Evolutionary conservation across 2,329 filamentous ascomycete genomes (phyloP).

Genomic region (Akanthomyces muscarius): DNA sequence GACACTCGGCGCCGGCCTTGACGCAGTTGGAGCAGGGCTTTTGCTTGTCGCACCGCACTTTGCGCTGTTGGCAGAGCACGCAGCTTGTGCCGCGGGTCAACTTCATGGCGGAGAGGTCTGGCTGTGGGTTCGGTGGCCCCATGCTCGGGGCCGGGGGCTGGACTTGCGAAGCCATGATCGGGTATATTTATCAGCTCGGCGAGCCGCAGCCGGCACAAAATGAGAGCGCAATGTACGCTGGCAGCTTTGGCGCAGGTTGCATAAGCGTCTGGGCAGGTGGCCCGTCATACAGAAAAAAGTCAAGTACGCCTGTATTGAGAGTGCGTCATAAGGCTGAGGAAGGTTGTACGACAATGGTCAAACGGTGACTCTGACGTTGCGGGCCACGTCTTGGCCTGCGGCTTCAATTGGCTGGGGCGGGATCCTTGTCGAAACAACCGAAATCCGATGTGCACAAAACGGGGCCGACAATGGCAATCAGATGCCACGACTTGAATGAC

Average conservation of each 20-base stretch:
- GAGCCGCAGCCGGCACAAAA: background rate
- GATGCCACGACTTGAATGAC: background rate
- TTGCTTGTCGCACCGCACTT: conserved; percentile 69
- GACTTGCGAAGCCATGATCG: conserved; percentile 12
- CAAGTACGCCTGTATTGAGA: background rate
- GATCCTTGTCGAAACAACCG: background rate
- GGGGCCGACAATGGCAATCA: background rate
- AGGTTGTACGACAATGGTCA: background rate
- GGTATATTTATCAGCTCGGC: conserved; percentile 5
- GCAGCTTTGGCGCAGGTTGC: background rate
- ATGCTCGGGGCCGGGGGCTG: conserved; percentile 11
- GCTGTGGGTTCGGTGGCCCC: conserved; percentile 19
- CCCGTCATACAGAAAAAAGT: background rate
- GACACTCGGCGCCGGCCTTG: conserved; percentile 59
- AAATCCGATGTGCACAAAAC: background rate
- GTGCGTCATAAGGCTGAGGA: conserved; percentile 15
- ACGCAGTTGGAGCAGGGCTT: conserved; percentile 68
- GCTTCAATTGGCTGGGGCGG: background rate
- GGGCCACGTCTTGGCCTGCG: background rate
- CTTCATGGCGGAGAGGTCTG: conserved; percentile 46
- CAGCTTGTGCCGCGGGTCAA: conserved; percentile 61
- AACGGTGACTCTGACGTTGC: conserved; percentile 1
- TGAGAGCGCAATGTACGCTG: background rate
- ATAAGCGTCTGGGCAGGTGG: background rate
- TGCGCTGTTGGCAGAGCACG: conserved; percentile 70